A percentile compares a stretch with the other conserved stretches of the same genome.
These are phyloP conservation scores for Arachis hypogaea DNA, from an alignment of 306 rosid genomes.

Conservation along the genomic window DNA sequence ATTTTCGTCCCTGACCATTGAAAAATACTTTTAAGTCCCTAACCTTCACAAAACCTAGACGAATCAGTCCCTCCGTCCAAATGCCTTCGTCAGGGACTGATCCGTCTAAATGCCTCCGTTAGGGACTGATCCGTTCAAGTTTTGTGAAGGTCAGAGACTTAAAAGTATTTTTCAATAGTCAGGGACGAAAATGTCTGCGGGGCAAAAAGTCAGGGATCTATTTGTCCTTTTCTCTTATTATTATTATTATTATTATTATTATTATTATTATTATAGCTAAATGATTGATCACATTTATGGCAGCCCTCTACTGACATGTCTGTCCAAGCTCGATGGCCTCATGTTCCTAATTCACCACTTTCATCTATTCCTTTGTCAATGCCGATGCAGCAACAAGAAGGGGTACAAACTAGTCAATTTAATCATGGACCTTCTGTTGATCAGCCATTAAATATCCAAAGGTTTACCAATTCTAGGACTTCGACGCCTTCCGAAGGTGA, in stretches of 20 bases:
- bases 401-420: conserved; percentile 59
- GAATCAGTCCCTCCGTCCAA: no score
- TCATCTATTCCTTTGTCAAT: conserved; percentile 71
- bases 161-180: no score
- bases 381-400: conserved; percentile 74
- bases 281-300: conserved; percentile 37
- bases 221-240: background rate
- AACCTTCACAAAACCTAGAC: no score
- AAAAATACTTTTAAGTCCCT: no score
- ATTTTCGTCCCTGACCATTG: no score
- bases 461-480: conserved; percentile 58
- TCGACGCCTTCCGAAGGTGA: conserved; percentile 63
- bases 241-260: background rate
- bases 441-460: conserved; percentile 55
- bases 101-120: no score
- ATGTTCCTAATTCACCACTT: conserved; percentile 61
- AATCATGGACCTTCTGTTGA: conserved; percentile 64
- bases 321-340: conserved; percentile 85
- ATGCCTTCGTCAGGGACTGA: no score
- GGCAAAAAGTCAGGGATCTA: no score
- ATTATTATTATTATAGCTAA: background rate
- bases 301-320: conserved; percentile 89
- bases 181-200: no score
- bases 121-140: no score
- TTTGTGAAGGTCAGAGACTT: no score